These are phyloP conservation scores for Penicillium turbatum DNA, from an alignment of 495 filamentous ascomycete species.

Conservation along the genomic window DNA sequence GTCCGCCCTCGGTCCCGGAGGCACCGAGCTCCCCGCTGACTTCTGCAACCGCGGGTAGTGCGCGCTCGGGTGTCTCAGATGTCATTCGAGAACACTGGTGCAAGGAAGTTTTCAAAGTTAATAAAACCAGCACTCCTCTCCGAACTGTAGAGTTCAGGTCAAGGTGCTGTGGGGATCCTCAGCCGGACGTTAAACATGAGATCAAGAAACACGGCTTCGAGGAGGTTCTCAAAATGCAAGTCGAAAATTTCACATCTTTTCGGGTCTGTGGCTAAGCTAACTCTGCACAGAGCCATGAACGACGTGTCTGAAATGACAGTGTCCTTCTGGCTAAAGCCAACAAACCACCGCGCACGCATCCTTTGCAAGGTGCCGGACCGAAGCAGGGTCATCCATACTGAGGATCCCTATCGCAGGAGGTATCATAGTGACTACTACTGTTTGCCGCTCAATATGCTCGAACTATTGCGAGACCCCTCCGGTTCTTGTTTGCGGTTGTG, in stretches of 20 bases:
- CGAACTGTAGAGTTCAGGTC: conserved; percentile 33
- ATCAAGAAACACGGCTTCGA: conserved; percentile 38
- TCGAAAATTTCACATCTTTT: neutral
- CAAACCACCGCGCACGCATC: conserved; percentile 54
- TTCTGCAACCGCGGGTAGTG: conserved; percentile 26
- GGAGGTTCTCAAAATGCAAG: conserved; percentile 45
- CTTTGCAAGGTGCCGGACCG: conserved; percentile 47
- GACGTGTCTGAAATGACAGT: conserved; percentile 47
- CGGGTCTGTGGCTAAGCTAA: neutral
- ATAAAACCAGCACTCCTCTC: conserved; percentile 38
- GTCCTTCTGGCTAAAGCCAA: conserved; percentile 51
- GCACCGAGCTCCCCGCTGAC: conserved; percentile 40
- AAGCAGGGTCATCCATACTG: conserved; percentile 3
- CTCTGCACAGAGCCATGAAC: conserved; percentile 31
- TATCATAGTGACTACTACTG: conserved; percentile 41
- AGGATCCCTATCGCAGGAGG: too few relatives aligned
- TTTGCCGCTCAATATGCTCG: conserved; percentile 49
- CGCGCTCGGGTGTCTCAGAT: conserved; percentile 31
- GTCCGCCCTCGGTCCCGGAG: conserved; percentile 38
- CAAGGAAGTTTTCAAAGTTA: conserved; percentile 42
- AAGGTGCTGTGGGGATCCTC: conserved; percentile 44
- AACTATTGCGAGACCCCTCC: conserved; percentile 40
- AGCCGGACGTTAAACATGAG: conserved; percentile 32
- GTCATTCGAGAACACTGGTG: conserved; percentile 49
- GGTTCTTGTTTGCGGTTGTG: conserved; percentile 54